Base-by-base conservation (phyloP, 495 filamentous ascomycete species). In the Penicillium cosmopolitanum region DNA sequence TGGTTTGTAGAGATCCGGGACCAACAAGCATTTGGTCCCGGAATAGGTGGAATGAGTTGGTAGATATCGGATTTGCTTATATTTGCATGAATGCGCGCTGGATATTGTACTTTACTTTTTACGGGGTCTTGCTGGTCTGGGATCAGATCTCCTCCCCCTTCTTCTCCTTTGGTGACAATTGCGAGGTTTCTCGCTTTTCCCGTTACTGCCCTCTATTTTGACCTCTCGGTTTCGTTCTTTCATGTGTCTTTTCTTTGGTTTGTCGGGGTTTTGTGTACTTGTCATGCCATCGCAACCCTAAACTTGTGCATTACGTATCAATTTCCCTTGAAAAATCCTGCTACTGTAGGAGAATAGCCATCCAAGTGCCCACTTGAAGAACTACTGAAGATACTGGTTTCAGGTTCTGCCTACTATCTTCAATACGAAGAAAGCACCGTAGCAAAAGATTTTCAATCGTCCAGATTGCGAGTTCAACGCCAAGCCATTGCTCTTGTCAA, bases 31-130 rank as follows among this genome's bases (percentile, higher is more conserved):
- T 63, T 56, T 38, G 19, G 56, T 16, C 61, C 42, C 57, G 59
- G 51, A 54, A 36, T 56, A 42, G 60, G 56, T 68, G 36, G 60
- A 60, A 35, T 59, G 55, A 55, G 54, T 65, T 61, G 64, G 68
- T 68, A 71, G 68, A 71, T 71, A 71, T 69, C 63, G 64, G 65
- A 62, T 56, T 70, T 58, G 58, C 56, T 70, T 66, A 71, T 61
- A 66, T 69, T 48, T 71, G 68, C 68, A 69, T 71, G 66, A 68
- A 58, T 54, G 54, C 63, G 66, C 63, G 66, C 66, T 68, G 66
- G 66, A 65, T 64, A 65, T 50, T 71, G 68, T 71, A 71, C 63
- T 71, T 69, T 71, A 69, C 28, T 31, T 69, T 63, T 55, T 13
- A 48, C 12, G 46, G 63, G 55, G 58, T 64, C 63, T 70, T 58